phyloP scores from a whole-genome alignment of 2,329 filamentous ascomycete species.

The Tolypocladium tropicale region DNA sequence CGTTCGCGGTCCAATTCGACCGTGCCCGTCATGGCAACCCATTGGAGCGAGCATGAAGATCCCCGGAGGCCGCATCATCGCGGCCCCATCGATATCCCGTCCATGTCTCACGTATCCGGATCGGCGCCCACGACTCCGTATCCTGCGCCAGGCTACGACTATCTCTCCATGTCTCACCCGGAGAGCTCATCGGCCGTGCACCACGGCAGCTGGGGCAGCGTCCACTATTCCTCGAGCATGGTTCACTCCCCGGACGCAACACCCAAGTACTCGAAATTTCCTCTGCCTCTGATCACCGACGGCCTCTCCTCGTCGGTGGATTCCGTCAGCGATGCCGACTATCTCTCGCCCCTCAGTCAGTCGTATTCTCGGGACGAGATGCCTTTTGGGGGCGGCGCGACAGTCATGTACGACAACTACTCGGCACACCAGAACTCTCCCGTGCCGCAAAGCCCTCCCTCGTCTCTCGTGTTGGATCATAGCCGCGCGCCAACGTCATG shows the following conservation, averaged over 20 bases:
- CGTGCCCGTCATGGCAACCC: slow-evolving; percentile 18
- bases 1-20: slow-evolving; percentile 36
- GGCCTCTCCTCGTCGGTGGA: slow-evolving; percentile 45
- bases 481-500: slow-evolving; percentile 47
- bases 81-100: slow-evolving; percentile 25
- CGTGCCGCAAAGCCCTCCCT: slow-evolving; percentile 44
- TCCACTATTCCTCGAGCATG: slow-evolving; percentile 34
- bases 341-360: slow-evolving; percentile 50
- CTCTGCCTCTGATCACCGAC: slow-evolving; percentile 36
- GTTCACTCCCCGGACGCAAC: slow-evolving; percentile 21
- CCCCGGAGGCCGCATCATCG: slow-evolving; percentile 16
- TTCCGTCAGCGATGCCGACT: slow-evolving; percentile 52
- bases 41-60: slow-evolving; percentile 22
- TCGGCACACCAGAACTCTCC: slow-evolving; percentile 38
- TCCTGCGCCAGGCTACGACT: slow-evolving; percentile 31
- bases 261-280: slow-evolving; percentile 33
- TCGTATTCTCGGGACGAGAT: slow-evolving; percentile 47
- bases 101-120: slow-evolving; percentile 15
- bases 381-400: slow-evolving; percentile 44
- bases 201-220: slow-evolving; percentile 33
- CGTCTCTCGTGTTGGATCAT: slow-evolving; percentile 45
- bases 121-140: slow-evolving; percentile 37
- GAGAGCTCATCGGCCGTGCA: slow-evolving; percentile 29
- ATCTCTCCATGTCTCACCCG: slow-evolving; percentile 39
- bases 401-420: slow-evolving; percentile 47